A percentile compares a stretch with the other conserved stretches of the same genome.
phyloP scores from a whole-genome alignment of 176 grass and related monocot species.

The Aegilops longissima region DNA sequence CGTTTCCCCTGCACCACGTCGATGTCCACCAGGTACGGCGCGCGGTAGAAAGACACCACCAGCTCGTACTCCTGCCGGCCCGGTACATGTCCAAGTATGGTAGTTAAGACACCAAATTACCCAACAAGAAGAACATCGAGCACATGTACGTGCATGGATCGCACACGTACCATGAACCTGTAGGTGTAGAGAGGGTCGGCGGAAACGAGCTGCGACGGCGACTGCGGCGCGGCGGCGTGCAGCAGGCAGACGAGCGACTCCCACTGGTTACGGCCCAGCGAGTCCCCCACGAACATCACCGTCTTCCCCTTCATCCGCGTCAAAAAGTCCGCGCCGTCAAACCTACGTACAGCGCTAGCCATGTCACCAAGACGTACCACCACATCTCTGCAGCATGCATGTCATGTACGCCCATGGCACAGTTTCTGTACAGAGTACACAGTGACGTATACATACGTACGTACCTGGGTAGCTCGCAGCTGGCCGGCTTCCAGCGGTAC shows the following conservation, averaged over 20 bases:
- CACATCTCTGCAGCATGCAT: not conserved
- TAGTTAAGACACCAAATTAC: too few relatives aligned
- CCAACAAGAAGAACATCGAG: not conserved
- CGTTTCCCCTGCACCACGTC: conserved; percentile 70
- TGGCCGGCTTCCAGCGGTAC: conserved; percentile 67
- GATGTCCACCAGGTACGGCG: conserved; percentile 89
- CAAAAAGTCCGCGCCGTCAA: conserved; percentile 75
- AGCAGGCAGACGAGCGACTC: conserved; percentile 95
- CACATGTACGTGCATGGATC: too few relatives aligned
- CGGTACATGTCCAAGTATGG: not conserved
- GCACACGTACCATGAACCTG: conserved; percentile 60
- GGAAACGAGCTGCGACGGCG: conserved; percentile 56
- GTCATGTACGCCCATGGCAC: not conserved
- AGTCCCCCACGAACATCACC: conserved; percentile 97
- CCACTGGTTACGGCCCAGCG: conserved; percentile 89
- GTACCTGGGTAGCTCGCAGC: conserved; percentile 74
- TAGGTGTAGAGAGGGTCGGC: conserved; percentile 80
- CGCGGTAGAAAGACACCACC: conserved; percentile 74
- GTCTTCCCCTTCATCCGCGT: conserved; percentile 80
- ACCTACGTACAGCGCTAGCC: conserved; percentile 27
- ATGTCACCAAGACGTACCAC: not conserved
- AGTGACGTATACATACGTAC: not conserved
- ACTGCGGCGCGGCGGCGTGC: conserved; percentile 64
- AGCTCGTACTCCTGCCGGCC: conserved; percentile 54
- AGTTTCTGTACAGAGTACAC: not conserved